These are phyloP conservation scores for Aspergillus nidulans DNA, from an alignment of 495 filamentous ascomycete genomes.

Conservation along the genomic window DNA sequence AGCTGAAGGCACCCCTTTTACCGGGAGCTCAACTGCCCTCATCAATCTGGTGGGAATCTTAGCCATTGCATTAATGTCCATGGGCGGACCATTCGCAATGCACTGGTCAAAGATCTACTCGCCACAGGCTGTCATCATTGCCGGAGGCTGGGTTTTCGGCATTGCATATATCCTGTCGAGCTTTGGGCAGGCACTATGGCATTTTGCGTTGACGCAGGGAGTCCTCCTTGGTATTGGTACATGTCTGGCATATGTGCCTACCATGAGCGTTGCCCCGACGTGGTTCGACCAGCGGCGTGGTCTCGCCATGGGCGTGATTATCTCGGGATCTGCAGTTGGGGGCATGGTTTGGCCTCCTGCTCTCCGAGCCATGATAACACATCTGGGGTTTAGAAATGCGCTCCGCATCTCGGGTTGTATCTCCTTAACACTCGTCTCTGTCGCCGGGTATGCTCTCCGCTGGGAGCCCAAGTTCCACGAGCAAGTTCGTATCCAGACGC, in stretches of 20 bases:
- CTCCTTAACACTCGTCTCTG: conserved; percentile 39
- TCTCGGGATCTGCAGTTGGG: conserved; percentile 53
- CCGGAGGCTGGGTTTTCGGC: conserved; percentile 33
- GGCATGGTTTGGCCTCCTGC: conserved; percentile 46
- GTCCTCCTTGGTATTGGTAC: conserved; percentile 47
- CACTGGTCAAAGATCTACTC: conserved; percentile 38
- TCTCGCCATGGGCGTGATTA: conserved; percentile 49
- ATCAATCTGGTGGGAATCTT: conserved; percentile 45
- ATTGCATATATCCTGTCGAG: conserved; percentile 49
- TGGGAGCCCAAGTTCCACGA: conserved; percentile 43
- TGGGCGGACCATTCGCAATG: conserved; percentile 36
- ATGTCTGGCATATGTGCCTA: conserved; percentile 48
- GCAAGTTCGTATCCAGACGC: conserved; percentile 23
- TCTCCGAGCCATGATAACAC: conserved; percentile 43
- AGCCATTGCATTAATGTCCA: conserved; percentile 41
- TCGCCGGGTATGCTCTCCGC: conserved; percentile 39
- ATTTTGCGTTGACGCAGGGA: conserved; percentile 58
- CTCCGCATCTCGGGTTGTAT: conserved; percentile 46
- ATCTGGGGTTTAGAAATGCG: conserved; percentile 51
- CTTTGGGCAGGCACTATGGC: conserved; percentile 52
- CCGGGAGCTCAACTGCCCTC: conserved; percentile 30
- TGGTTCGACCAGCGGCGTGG: conserved; percentile 54
- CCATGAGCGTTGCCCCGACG: conserved; percentile 48
- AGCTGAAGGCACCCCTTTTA: conserved; percentile 29
- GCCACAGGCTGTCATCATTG: conserved; percentile 30